Conservation (phyloP, 108 stramenopile genomes). For the Cyclotella distinguenda region DNA sequence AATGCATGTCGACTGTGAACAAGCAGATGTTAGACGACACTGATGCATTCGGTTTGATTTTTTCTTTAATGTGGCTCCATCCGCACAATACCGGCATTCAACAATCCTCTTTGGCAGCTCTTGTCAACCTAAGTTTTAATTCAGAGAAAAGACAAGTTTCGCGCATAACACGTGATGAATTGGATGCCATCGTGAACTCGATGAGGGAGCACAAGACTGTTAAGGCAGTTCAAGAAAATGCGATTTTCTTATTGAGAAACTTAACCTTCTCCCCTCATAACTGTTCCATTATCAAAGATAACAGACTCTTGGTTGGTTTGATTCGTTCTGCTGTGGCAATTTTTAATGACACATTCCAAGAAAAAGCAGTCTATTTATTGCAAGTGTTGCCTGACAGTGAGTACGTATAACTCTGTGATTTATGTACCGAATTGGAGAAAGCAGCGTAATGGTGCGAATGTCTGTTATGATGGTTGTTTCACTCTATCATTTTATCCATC, state of each 20-base stretch:
- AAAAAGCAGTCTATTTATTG: constrained; percentile 33
- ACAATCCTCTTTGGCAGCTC: constrained; percentile 18
- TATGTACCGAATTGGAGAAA: too few relatives aligned
- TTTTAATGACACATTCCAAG: constrained; percentile 13
- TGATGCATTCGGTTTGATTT: constrained; percentile 32
- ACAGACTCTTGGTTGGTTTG: constrained; percentile 17
- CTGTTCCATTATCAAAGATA: constrained; percentile 19
- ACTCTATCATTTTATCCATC: too few relatives aligned
- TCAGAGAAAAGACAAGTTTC: constrained; percentile 23
- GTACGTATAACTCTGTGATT: too few relatives aligned
- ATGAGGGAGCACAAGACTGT: constrained; percentile 24
- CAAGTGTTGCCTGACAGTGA: constrained; percentile 21
- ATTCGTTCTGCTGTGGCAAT: constrained; percentile 17
- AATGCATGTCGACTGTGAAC: constrained; percentile 16
- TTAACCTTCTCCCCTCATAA: constrained; percentile 29
- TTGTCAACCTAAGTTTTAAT: constrained; percentile 28
- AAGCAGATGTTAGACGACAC: constrained; percentile 16
- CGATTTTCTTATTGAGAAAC: constrained; percentile 32
- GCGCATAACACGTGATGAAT: constrained; percentile 24
- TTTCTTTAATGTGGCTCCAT: constrained; percentile 29
- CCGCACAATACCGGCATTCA: constrained; percentile 11
- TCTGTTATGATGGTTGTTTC: too few relatives aligned
- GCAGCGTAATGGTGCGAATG: too few relatives aligned
- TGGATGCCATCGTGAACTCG: constrained; percentile 20
- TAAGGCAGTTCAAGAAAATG: constrained; percentile 27